These are phyloP conservation scores for Eutreptiella sp. DNA, from an alignment of 208 protist genomes.

Conservation along the genomic window DNA sequence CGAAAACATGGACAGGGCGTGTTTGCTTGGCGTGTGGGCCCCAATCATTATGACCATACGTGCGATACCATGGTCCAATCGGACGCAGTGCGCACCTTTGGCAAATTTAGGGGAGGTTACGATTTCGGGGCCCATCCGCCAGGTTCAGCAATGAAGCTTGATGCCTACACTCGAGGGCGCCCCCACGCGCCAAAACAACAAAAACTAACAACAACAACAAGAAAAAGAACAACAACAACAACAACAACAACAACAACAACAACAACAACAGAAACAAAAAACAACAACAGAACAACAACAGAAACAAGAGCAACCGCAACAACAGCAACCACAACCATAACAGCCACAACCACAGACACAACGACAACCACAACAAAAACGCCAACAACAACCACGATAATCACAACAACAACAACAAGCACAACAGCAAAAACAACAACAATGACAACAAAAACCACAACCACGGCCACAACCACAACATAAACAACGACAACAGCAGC, in stretches of 20 bases:
- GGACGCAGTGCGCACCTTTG: too few species aligned
- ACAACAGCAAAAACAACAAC: constrained; percentile 4
- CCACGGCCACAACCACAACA: too few species aligned
- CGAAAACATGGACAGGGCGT: too few species aligned
- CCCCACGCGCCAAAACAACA: neutral
- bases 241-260: constrained; percentile 6
- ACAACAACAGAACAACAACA: neutral
- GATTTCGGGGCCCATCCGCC: too few species aligned
- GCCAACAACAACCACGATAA: constrained; percentile 1
- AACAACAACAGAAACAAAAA: constrained; percentile 3
- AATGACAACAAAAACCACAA: constrained; percentile 1
- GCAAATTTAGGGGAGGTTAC: too few species aligned
- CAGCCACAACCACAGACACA: neutral
- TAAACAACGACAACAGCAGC: too few species aligned
- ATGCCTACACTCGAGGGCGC: too few species aligned
- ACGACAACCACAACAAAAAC: constrained; percentile 2
- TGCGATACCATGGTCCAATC: too few species aligned
- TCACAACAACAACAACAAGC: constrained; percentile 1
- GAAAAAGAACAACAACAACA: constrained; percentile 1
- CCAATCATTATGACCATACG: too few species aligned
- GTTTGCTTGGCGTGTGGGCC: too few species aligned
- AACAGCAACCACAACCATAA: constrained; percentile 2
- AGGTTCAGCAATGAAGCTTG: too few species aligned
- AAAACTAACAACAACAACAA: constrained; percentile 3
- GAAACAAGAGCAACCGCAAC: neutral